Conservation (phyloP, 768 basidiomycete species). For the Pleurotus tuber-regium region DNA sequence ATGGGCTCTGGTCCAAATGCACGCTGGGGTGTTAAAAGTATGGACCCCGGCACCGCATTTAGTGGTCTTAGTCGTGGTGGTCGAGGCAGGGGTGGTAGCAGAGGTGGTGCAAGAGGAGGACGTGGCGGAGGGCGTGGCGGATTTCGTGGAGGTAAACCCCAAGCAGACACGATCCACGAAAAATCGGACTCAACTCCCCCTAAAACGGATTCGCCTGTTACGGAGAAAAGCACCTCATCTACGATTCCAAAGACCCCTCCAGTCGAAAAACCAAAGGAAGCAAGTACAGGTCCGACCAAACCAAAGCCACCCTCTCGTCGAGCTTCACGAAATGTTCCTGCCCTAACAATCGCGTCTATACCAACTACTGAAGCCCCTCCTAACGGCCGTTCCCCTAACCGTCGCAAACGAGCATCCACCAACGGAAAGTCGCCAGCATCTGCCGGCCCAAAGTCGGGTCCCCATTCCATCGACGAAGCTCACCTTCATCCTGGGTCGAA, state of each 20-base stretch:
- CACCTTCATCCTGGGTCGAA: slow-evolving; percentile 29
- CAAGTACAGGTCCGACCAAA: slow-evolving; percentile 20
- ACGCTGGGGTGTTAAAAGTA: slow-evolving; percentile 42
- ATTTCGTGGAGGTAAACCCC: slow-evolving; percentile 26
- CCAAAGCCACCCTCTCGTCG: slow-evolving; percentile 33
- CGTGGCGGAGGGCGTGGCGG: slow-evolving; percentile 32
- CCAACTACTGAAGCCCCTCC: slow-evolving; percentile 24
- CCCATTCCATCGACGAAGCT: slow-evolving; percentile 31
- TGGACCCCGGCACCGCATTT: slow-evolving; percentile 48
- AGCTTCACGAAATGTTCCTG: slow-evolving; percentile 22
- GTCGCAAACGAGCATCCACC: slow-evolving; percentile 49
- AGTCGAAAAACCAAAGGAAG: slow-evolving; percentile 20
- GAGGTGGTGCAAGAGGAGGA: slow-evolving; percentile 29
- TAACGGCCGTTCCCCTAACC: slow-evolving; percentile 38
- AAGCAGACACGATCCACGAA: slow-evolving; percentile 19
- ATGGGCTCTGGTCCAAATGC: slow-evolving; percentile 31
- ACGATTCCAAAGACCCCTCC: slow-evolving; percentile 13
- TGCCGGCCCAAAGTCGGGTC: slow-evolving; percentile 28
- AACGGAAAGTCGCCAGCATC: slow-evolving; percentile 26
- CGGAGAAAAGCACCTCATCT: slow-evolving; percentile 11
- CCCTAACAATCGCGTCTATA: slow-evolving; percentile 14
- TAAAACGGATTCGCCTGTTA: slow-evolving; percentile 19
- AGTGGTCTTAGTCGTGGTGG: slow-evolving; percentile 38
- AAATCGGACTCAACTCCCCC: slow-evolving; percentile 15
- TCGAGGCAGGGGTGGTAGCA: slow-evolving; percentile 30